Base-by-base conservation (phyloP, 768 basidiomycete species). In the Rhodotorula babjevae region DNA sequence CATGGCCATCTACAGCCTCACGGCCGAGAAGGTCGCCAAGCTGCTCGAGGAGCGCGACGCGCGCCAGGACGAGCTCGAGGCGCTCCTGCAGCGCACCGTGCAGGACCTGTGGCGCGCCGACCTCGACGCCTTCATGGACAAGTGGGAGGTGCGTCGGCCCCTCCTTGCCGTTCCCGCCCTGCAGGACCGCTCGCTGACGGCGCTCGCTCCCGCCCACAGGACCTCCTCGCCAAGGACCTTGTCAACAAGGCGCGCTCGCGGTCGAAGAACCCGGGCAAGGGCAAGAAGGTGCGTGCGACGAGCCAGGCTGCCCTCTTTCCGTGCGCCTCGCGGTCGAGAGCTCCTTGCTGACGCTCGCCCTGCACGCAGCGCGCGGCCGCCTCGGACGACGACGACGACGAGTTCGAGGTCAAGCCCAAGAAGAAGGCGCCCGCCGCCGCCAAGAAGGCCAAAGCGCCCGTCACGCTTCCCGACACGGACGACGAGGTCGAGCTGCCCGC, bases 1-100 rank as follows among this genome's bases (percentile, higher is more conserved):
- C 25, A 98, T 99, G 95, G 83, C 92, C 2, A 95, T 99, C 79
- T 93, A 87, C 85, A 95, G 89, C 82, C 83, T 99, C 84, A 99
- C 95, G 1, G 88, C 86, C 77, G 95, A 98, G 82, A 94, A 89
- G 87, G 93, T 96, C 77, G 90, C 89, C 71, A 93, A 86, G 82
- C 85, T 99, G 10, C 84, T 86, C 59, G 84, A 86, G 76, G 92
- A 92, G 84, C 88, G 90, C 1, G 86, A 85, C 52, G 87, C 87
- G 72, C 95, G 95, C 81, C 91, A 95, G 81, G 78, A 80, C 6
- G 93, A 98, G 80, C 84, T 98, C 36, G 83, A 93, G 33, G 83
- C 79, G 8, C 84, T 98, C 50, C 87, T 97, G 31, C 86, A 89
- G 73, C 87, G 88, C 71, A 87, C 87, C 0, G 91, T 93, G 0